These are phyloP conservation scores for Trichosporon sp. DNA, from an alignment of 1,284 basidiomycete genomes.

Conservation along the genomic window DNA sequence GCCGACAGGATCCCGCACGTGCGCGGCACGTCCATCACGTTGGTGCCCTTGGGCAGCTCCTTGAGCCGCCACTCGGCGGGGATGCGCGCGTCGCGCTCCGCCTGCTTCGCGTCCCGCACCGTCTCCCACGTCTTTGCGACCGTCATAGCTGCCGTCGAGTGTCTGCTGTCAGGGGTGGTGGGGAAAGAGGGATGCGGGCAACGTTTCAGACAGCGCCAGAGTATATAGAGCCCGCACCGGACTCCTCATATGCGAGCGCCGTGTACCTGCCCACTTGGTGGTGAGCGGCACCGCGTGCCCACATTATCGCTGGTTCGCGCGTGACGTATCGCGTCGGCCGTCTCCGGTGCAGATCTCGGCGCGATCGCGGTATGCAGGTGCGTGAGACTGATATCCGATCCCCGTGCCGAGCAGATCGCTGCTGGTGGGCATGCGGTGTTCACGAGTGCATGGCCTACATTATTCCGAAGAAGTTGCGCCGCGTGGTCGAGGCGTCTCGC, in stretches of 20 bases:
- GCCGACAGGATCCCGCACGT: slow-evolving; percentile 59
- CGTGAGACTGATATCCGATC: no score
- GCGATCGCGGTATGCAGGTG: not conserved
- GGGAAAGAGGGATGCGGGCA: not conserved
- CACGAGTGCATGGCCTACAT: not conserved
- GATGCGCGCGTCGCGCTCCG: slow-evolving; percentile 54
- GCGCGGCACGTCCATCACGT: slow-evolving; percentile 59
- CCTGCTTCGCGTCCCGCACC: slow-evolving; percentile 54
- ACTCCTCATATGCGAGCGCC: not conserved
- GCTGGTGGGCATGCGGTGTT: not conserved
- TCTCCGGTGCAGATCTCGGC: not conserved
- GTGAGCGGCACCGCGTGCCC: not conserved
- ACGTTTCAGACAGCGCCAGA: not conserved
- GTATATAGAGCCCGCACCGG: not conserved
- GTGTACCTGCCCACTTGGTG: no score
- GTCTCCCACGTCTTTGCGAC: slow-evolving; percentile 52
- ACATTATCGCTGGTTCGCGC: not conserved
- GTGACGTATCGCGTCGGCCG: not conserved
- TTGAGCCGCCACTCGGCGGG: slow-evolving; percentile 57
- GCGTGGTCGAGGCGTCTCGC: no score
- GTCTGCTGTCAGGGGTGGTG: not conserved
- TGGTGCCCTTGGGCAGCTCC: slow-evolving; percentile 6
- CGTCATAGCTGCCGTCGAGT: not conserved
- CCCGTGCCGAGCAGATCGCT: no score
- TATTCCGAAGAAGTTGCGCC: not conserved